Evolutionary conservation across 2,329 filamentous ascomycete genomes (phyloP).

Genomic region (Microascus cirrosus): DNA sequence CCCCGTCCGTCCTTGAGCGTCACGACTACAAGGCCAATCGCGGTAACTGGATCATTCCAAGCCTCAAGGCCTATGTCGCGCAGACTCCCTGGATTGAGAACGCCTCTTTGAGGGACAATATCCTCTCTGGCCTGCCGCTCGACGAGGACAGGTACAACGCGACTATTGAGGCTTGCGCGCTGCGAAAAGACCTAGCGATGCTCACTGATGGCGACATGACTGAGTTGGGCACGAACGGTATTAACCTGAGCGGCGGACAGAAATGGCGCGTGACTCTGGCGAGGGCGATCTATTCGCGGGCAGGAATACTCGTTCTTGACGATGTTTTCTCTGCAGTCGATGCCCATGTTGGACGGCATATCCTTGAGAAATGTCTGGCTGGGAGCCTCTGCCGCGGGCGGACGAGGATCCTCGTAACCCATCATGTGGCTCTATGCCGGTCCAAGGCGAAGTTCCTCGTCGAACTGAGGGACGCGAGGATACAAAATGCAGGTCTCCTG

Average conservation of each 20-base stretch:
- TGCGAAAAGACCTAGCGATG: constrained; percentile 67
- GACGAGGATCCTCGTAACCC: constrained; percentile 63
- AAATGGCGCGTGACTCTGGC: constrained; percentile 73
- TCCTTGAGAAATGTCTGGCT: constrained; percentile 65
- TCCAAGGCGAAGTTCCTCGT: constrained; percentile 64
- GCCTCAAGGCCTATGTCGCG: constrained; percentile 62
- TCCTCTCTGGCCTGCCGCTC: constrained; percentile 63
- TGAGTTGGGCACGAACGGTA: constrained; percentile 62
- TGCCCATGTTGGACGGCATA: constrained; percentile 67
- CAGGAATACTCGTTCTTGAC: constrained; percentile 65
- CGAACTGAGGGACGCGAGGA: constrained; percentile 57
- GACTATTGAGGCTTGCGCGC: constrained; percentile 60
- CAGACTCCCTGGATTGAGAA: constrained; percentile 84
- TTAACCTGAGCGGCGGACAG: constrained; percentile 72
- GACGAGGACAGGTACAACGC: constrained; percentile 58
- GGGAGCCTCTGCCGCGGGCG: constrained; percentile 58
- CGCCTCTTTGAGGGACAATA: constrained; percentile 66
- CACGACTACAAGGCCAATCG: constrained; percentile 51
- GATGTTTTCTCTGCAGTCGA: constrained; percentile 80
- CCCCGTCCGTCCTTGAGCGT: constrained; percentile 39
- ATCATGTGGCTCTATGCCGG: constrained; percentile 32
- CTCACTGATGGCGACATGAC: constrained; percentile 67
- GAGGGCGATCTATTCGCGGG: constrained; percentile 61
- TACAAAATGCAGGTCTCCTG: constrained; percentile 52
- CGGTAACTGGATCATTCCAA: constrained; percentile 58